Percentiles rank a stretch among this genome's conserved stretches.
Evolutionary conservation across 192 early-diverging fungal genomes (phyloP).

Genomic region (Dimargaris verticillata): DNA sequence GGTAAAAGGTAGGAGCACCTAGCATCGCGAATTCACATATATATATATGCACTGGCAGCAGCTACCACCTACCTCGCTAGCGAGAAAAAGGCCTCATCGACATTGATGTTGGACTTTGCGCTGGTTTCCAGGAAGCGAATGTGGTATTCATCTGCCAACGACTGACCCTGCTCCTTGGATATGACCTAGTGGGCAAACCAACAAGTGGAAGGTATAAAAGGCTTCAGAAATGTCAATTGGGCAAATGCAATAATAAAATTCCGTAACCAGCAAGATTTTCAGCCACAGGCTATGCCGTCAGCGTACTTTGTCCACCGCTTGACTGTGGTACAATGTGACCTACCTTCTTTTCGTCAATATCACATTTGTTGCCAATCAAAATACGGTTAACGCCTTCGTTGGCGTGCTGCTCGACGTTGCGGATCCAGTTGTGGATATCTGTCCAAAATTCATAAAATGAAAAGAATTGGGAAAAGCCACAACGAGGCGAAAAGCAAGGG

Average conservation of each 20-base stretch:
- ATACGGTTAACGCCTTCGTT: slow-evolving; percentile 98
- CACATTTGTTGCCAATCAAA: slow-evolving; percentile 98
- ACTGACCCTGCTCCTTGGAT: slow-evolving; percentile 86
- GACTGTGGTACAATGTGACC: background rate
- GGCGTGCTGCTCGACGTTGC: slow-evolving; percentile 98
- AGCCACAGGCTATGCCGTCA: too few relatives aligned
- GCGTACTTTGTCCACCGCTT: background rate
- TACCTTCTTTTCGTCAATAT: slow-evolving; percentile 89
- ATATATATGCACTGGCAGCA: background rate
- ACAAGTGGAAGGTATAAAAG: background rate
- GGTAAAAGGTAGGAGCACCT: background rate
- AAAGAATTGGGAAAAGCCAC: too few relatives aligned
- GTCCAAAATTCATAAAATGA: background rate
- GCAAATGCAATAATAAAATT: background rate
- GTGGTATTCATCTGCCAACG: slow-evolving; percentile 82
- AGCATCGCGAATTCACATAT: background rate
- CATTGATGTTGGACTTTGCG: slow-evolving; percentile 95
- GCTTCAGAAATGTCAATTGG: background rate
- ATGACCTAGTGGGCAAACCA: slow-evolving; percentile 45
- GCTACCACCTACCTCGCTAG: slow-evolving; percentile 53
- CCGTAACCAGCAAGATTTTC: background rate
- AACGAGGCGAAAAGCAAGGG: too few relatives aligned
- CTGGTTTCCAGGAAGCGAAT: slow-evolving; percentile 96
- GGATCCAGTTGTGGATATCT: slow-evolving; percentile 99
- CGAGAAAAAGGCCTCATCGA: slow-evolving; percentile 94